These are phyloP conservation scores for Aureococcus anophagefferens DNA, from an alignment of 108 stramenopile genomes.

Conservation along the genomic window DNA sequence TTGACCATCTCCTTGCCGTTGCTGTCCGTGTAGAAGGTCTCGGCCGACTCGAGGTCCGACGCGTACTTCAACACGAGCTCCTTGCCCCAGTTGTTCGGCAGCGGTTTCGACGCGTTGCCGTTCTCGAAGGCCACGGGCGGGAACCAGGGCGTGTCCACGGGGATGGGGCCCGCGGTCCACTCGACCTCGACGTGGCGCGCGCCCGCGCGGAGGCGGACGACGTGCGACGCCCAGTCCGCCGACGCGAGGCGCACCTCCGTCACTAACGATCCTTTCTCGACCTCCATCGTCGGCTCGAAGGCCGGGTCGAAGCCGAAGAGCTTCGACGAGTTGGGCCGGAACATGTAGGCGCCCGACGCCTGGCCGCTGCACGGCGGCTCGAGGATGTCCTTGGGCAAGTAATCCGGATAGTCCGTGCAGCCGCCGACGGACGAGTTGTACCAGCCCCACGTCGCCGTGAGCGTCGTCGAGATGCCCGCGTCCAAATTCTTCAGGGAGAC, in stretches of 20 bases:
- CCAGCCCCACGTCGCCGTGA: neutral
- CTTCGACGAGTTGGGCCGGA: conserved; percentile 58
- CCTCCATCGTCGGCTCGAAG: neutral
- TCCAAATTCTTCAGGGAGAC: conserved; percentile 1
- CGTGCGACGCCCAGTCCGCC: conserved; percentile 72
- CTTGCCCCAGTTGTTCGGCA: conserved; percentile 18
- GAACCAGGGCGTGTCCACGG: conserved; percentile 31
- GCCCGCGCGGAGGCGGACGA: conserved; percentile 51
- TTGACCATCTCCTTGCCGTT: conserved; percentile 84
- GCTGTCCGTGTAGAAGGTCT: conserved; percentile 79
- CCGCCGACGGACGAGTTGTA: conserved; percentile 8
- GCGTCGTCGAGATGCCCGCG: neutral
- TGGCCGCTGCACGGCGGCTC: conserved; percentile 16
- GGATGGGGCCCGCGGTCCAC: conserved; percentile 80
- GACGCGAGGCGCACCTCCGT: conserved; percentile 65
- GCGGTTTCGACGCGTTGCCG: neutral
- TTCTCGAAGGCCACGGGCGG: neutral
- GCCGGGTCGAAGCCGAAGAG: neutral
- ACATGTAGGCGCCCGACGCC: conserved; percentile 90
- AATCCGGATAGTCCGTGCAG: neutral
- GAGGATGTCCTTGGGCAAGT: neutral
- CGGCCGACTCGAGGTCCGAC: conserved; percentile 47
- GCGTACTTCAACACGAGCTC: conserved; percentile 62
- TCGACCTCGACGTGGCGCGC: conserved; percentile 72
- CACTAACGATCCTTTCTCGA: conserved; percentile 31